A percentile compares a stretch with the other conserved stretches of the same genome.
phyloP scores from a whole-genome alignment of 2,329 filamentous ascomycete species.

The Exophiala sp. region DNA sequence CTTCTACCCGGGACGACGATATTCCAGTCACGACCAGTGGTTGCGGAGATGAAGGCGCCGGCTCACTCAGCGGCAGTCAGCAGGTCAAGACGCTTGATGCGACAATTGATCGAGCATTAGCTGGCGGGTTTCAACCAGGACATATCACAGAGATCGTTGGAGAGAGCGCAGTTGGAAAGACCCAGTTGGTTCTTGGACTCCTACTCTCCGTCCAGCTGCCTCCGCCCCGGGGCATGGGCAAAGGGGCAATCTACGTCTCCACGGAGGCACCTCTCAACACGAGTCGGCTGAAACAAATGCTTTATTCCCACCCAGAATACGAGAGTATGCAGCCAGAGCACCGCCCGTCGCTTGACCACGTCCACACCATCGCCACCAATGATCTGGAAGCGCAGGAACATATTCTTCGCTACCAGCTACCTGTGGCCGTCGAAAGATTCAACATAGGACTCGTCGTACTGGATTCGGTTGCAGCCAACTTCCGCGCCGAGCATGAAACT shows the following conservation, averaged over 20 bases:
- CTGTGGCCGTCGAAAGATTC: slow-evolving; percentile 70
- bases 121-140: slow-evolving; percentile 73
- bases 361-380: slow-evolving; percentile 75
- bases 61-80: slow-evolving; percentile 40
- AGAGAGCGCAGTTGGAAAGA: slow-evolving; percentile 89
- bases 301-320: slow-evolving; percentile 60
- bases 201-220: slow-evolving; percentile 80
- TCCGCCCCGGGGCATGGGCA: slow-evolving; percentile 61
- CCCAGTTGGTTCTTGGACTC: slow-evolving; percentile 80
- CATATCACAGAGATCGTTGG: slow-evolving; percentile 85
- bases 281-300: slow-evolving; percentile 70
- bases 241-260: slow-evolving; percentile 83
- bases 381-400: slow-evolving; percentile 94
- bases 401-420: slow-evolving; percentile 86
- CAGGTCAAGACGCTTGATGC: slow-evolving; percentile 76
- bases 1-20: not conserved
- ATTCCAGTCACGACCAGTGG: slow-evolving; percentile 32
- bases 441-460: slow-evolving; percentile 75
- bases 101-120: slow-evolving; percentile 62
- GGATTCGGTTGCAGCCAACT: slow-evolving; percentile 93
- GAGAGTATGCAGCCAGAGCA: slow-evolving; percentile 37
- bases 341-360: slow-evolving; percentile 63
- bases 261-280: slow-evolving; percentile 85
- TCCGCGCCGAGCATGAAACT: slow-evolving; percentile 66
- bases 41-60: not conserved